Evolutionary conservation across 768 basidiomycete genomes (phyloP), one percentile per base, ranked within the genome.

Genomic region (Imleria badia): DNA sequence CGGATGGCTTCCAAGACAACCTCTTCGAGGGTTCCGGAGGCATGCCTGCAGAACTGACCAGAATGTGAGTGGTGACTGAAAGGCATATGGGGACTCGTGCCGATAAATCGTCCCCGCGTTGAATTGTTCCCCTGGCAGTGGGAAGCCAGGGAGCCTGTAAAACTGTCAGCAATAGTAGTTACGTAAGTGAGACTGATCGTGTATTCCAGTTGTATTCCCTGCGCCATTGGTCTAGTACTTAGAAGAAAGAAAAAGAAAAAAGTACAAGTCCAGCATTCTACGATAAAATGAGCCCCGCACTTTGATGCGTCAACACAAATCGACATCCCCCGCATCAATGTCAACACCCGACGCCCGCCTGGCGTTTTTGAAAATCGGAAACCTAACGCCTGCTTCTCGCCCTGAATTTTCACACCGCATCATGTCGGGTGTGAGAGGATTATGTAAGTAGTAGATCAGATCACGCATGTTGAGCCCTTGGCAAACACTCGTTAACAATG

Each of bases 11-110:
- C 87, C 17, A 76, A 66, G 5, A 97, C 88, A 15, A 94, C 87
- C 5, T 91, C 84, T 63, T 94, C 87, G 36, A 99, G 77, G 1
- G 78, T 75, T 8, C 94, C 94, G 13, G 77, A 76, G 3, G 93
- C 96, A 66, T 98, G 95, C 59, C 84, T 86, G 76, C 95, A 96
- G 73, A 94, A 96, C 65, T 95, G 87, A 30, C 94, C 94, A 1
- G 92, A 96, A 65, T 97, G 94, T 19, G 90, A 93, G 71, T 94
- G 93, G 67, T 92, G 91, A 65, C 86, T 89, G 64, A 83, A 75
- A 54, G 85, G 86, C 82, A 83, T 84, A 42, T 15, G 13, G 4
- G n/a, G 26, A 23, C 33, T 17, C n/a, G 30, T 35, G 43, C 39
- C 13, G 38, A 11, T 43, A 29, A 46, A 30, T 33, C 22, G 58